Evolutionary conservation across 2,329 filamentous ascomycete genomes (phyloP).

Genomic region (Myotisia sp.): DNA sequence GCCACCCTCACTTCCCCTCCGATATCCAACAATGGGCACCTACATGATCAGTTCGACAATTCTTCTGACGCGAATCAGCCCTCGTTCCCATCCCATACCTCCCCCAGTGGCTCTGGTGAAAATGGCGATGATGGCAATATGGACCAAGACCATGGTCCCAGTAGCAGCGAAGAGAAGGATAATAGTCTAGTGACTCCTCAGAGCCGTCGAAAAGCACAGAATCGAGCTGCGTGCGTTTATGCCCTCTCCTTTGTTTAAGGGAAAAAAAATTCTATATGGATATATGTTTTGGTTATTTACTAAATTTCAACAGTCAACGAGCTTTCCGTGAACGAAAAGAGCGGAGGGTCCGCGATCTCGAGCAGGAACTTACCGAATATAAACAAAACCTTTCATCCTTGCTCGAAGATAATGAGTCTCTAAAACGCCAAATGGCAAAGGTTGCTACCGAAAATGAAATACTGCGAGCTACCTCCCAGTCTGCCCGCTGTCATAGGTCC

Average conservation of each 20-base stretch:
- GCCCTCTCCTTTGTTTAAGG: not conserved
- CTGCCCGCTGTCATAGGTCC: slow-evolving; percentile 22
- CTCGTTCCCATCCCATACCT: too few relatives aligned
- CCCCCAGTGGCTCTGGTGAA: not conserved
- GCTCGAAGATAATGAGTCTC: slow-evolving; percentile 68
- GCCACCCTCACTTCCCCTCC: too few relatives aligned
- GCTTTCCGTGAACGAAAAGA: slow-evolving; percentile 95
- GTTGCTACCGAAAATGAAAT: slow-evolving; percentile 87
- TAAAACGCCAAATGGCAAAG: slow-evolving; percentile 72
- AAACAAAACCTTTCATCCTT: slow-evolving; percentile 60
- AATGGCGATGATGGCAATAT: slow-evolving; percentile 3
- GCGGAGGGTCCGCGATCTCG: slow-evolving; percentile 81
- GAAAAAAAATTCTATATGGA: slow-evolving; percentile 5
- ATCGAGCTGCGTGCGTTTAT: slow-evolving; percentile 52
- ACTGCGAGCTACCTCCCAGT: slow-evolving; percentile 58
- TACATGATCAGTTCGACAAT: not conserved
- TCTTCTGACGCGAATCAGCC: slow-evolving; percentile 1
- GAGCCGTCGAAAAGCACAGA: slow-evolving; percentile 54
- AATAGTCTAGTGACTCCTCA: slow-evolving; percentile 40
- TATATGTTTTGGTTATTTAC: too few relatives aligned
- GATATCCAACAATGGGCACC: too few relatives aligned
- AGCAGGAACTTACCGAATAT: slow-evolving; percentile 65
- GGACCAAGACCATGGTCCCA: slow-evolving; percentile 10
- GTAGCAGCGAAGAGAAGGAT: slow-evolving; percentile 42
- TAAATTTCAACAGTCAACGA: slow-evolving; percentile 71